Evolutionary conservation across 169 alveolate genomes (phyloP).

Genomic region (Eimeria acervulina): DNA sequence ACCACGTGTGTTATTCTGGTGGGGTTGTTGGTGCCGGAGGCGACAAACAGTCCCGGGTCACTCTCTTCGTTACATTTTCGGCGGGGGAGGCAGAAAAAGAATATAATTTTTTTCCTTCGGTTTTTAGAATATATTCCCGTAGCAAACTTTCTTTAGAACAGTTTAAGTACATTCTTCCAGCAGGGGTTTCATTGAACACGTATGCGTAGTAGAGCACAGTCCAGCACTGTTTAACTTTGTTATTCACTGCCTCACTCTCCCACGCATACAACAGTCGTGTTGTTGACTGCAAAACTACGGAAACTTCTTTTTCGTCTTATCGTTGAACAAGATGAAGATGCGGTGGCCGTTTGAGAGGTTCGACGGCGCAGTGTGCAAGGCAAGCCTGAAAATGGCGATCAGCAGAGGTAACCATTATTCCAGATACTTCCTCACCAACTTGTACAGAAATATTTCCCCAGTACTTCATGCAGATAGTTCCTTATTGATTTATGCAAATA

Average conservation of each 20-base stretch:
- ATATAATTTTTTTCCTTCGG: not conserved
- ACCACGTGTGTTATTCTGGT: not conserved
- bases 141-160: not conserved
- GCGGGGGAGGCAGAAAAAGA: not conserved
- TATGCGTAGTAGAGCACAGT: not conserved
- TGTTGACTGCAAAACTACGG: not conserved
- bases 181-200: not conserved
- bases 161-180: not conserved
- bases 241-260: not conserved
- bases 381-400: slow-evolving; percentile 77
- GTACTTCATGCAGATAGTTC: too few species aligned
- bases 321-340: slow-evolving; percentile 12
- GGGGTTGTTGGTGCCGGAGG: slow-evolving; percentile 36
- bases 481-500: too few species aligned
- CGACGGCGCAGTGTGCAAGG: slow-evolving; percentile 75
- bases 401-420: slow-evolving; percentile 76
- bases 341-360: slow-evolving; percentile 77
- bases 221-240: not conserved
- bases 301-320: not conserved
- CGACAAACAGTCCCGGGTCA: not conserved
- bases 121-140: not conserved
- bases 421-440: not conserved
- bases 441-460: too few species aligned
- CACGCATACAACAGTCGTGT: not conserved
- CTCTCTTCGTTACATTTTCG: not conserved